Evolutionary conservation across 2,329 filamentous ascomycete genomes (phyloP), one percentile per base, ranked within the genome.

Genomic region (Purpureocillium takamizusanense): DNA sequence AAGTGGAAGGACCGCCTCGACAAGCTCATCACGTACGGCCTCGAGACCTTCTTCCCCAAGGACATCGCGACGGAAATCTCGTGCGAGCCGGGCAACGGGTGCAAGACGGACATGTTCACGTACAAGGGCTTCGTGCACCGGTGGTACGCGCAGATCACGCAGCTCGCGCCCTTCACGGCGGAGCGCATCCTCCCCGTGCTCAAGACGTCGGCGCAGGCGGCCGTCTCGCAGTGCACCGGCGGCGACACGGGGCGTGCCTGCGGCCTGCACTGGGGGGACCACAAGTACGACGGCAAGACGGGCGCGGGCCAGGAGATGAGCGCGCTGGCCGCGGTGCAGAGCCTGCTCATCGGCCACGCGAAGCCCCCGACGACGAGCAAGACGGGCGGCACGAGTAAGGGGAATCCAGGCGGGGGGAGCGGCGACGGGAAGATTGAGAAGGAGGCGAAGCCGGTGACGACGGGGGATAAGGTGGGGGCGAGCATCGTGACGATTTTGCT

Each of bases 51-150:
- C 54, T 78, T 78, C 60, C 63, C 65, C 29, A 58, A 68, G 25
- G 66, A 68, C 37, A 66, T 79, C 46, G 72, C 81, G 52, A 67
- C 63, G 34, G 80, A 83, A 51, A 57, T 69, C 17, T 65, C 73
- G 7, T 84, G 81, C 55, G 77, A 82, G 46, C 47, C 83, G 45
- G 74, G 80, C 57, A 63, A 69, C 45, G 69, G 69, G 4, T 84
- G 81, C 60, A 74, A 74, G 46, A 69, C 68, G 31, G 81, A 84
- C 46, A 76, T 82, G 58, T 63, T 70, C 43, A 70, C 72, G 7
- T 81, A 78, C 66, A 80, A 81, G 50, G 76, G 74, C 11, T 70
- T 76, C 34, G 57, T 81, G 15, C 62, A 70, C 25, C 66, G 70
- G 17, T 77, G 72, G 69, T 66, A 79, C 47, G 67, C 69, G 9